A percentile compares a stretch with the other conserved stretches of the same genome.
phyloP scores from a whole-genome alignment of 139 green algal genomes.

The Medakamo hakoo region DNA sequence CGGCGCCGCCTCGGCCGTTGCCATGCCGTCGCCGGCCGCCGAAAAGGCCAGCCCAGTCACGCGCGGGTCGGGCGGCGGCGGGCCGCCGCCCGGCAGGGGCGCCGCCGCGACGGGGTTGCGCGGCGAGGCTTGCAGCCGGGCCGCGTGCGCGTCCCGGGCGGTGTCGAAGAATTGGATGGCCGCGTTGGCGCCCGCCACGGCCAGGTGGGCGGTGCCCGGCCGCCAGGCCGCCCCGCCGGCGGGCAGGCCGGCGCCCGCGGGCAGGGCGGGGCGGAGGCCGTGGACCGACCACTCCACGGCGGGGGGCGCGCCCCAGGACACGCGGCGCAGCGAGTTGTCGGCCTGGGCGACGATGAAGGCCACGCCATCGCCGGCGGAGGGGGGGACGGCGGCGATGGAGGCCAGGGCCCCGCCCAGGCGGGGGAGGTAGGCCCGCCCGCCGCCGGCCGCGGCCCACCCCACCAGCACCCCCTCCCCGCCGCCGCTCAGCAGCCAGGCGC shows the following conservation, averaged over 20 bases:
- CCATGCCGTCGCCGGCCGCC: no score
- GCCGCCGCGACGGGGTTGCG: background rate
- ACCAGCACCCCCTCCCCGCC: conserved; percentile 66
- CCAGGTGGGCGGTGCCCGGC: background rate
- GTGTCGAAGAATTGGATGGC: conserved; percentile 6
- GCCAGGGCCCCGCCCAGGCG: conserved; percentile 51
- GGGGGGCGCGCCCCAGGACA: conserved; percentile 10
- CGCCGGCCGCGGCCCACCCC: conserved; percentile 48
- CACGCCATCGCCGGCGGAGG: background rate
- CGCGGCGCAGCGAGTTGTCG: conserved; percentile 55
- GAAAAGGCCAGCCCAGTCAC: background rate
- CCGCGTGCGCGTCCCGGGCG: background rate
- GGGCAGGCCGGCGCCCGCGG: background rate
- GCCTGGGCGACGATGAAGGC: conserved; percentile 30
- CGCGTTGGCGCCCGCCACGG: conserved; percentile 3
- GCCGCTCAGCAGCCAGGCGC: conserved; percentile 60
- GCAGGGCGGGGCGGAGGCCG: background rate
- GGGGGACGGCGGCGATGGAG: conserved; percentile 15
- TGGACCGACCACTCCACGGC: background rate
- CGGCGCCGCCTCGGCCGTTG: background rate
- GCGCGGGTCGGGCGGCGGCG: no score
- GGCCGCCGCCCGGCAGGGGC: no score
- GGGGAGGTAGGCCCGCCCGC: conserved; percentile 28
- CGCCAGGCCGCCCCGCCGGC: no score
- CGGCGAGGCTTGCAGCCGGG: background rate